Conservation (phyloP, 441 rosid genomes). For the Populus tomentosa region DNA sequence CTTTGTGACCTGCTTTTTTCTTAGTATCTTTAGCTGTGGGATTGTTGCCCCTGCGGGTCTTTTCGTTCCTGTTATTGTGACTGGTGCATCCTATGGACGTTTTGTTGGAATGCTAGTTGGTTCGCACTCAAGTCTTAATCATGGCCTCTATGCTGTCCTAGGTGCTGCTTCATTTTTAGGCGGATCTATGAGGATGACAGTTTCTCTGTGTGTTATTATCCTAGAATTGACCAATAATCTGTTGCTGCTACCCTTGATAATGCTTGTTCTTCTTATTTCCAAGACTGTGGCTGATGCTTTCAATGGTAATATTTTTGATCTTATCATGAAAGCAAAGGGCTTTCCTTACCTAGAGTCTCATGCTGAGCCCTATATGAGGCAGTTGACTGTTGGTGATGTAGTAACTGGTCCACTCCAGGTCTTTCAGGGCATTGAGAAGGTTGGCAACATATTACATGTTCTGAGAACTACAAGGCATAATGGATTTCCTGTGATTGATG, state of each 20-base stretch:
- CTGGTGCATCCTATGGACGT: conserved; percentile 83
- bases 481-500: conserved; percentile 79
- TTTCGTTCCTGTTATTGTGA: conserved; percentile 76
- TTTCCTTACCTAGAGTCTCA: conserved; percentile 72
- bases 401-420: conserved; percentile 75
- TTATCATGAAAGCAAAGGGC: conserved; percentile 82
- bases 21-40: conserved; percentile 73
- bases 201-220: conserved; percentile 74
- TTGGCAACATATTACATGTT: conserved; percentile 59
- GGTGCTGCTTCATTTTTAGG: conserved; percentile 92
- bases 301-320: conserved; percentile 64
- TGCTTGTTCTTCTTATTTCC: conserved; percentile 81
- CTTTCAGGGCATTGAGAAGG: conserved; percentile 67
- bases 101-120: conserved; percentile 68
- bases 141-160: conserved; percentile 78
- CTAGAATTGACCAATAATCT: conserved; percentile 79
- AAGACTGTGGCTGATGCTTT: conserved; percentile 89
- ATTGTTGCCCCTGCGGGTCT: conserved; percentile 84
- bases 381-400: conserved; percentile 66
- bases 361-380: conserved; percentile 86
- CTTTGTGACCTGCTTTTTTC: conserved; percentile 62
- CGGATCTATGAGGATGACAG: conserved; percentile 87
- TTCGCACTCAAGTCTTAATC: conserved; percentile 48
- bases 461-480: conserved; percentile 67
- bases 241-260: conserved; percentile 70